phyloP scores from a whole-genome alignment of 192 early-diverging fungal genomes.

The Backusella psychrophila region DNA sequence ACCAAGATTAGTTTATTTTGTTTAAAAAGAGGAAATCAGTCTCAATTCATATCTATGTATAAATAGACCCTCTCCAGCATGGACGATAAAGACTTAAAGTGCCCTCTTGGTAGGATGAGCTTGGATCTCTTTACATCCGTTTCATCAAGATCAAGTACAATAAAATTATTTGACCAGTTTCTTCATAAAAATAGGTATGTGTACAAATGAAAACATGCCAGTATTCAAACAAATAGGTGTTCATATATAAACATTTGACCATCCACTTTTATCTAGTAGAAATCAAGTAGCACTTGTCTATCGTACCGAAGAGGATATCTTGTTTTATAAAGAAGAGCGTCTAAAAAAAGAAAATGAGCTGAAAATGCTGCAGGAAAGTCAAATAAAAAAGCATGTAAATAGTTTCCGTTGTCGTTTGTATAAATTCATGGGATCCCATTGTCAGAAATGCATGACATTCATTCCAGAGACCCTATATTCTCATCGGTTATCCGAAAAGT shows the following conservation, averaged over 20 bases:
- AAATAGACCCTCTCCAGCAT: neutral
- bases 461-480: neutral
- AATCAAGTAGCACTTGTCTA: neutral
- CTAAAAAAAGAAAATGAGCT: neutral
- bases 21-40: neutral
- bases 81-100: neutral
- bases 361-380: neutral
- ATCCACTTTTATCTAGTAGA: neutral
- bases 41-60: neutral
- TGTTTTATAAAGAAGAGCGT: neutral
- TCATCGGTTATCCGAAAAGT: neutral
- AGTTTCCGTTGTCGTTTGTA: neutral
- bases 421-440: neutral
- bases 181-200: neutral
- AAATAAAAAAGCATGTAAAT: slow-evolving; percentile 1
- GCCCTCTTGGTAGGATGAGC: neutral
- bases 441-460: neutral
- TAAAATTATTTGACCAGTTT: neutral
- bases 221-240: neutral
- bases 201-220: too few species aligned
- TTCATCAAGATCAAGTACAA: neutral
- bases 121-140: neutral
- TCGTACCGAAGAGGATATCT: neutral
- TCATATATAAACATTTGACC: neutral
- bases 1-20: neutral